Percentiles rank a stretch among this genome's conserved stretches.
These are phyloP conservation scores for Stephanodiscus minutulus DNA, from an alignment of 108 stramenopile species.

Conservation along the genomic window DNA sequence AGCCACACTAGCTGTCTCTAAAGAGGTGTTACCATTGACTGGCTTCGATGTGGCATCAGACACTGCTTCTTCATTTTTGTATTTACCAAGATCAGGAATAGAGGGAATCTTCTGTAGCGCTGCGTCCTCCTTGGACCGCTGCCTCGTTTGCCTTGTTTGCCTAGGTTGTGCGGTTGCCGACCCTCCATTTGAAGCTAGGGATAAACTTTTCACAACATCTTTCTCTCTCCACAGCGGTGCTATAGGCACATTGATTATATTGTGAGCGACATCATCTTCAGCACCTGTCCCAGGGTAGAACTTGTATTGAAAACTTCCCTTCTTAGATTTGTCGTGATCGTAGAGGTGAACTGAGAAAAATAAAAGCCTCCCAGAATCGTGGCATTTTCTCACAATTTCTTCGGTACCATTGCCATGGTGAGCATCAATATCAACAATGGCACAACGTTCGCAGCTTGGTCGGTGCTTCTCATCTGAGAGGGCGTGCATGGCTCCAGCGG, in stretches of 20 bases:
- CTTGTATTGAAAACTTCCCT: conserved; percentile 68
- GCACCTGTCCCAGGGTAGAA: conserved; percentile 96
- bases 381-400: conserved; percentile 90
- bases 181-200: conserved; percentile 32
- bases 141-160: conserved; percentile 66
- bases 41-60: conserved; percentile 6
- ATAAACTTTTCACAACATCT: conserved; percentile 40
- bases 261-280: conserved; percentile 85
- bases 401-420: conserved; percentile 99
- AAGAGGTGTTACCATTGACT: conserved; percentile 13
- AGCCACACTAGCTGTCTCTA: conserved; percentile 20
- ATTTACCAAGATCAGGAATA: conserved; percentile 20
- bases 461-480: conserved; percentile 76
- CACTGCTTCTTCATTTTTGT: conserved; percentile 10
- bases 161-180: conserved; percentile 30
- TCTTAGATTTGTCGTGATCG: conserved; percentile 80
- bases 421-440: conserved; percentile 98
- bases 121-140: conserved; percentile 40
- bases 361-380: conserved; percentile 85
- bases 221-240: conserved; percentile 89
- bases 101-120: conserved; percentile 14
- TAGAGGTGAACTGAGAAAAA: conserved; percentile 95
- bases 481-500: conserved; percentile 97
- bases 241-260: conserved; percentile 96
- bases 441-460: conserved; percentile 79